Percentiles rank a stretch among this genome's conserved stretches.
phyloP scores from a whole-genome alignment of 208 protist genomes.

The Acanthamoeba lenticulata region DNA sequence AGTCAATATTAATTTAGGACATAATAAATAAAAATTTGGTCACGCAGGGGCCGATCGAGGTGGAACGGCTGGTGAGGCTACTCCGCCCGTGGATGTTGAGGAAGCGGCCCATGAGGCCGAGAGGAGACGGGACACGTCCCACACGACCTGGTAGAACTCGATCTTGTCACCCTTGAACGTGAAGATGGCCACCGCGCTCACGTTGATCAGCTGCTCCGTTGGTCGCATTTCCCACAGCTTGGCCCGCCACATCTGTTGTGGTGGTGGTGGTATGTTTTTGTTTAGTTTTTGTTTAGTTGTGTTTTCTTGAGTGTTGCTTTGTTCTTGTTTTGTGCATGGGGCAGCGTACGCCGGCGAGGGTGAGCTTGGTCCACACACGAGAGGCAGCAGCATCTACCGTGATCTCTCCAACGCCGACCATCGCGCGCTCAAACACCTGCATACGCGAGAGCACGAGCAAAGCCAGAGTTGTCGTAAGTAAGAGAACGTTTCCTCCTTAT shows the following conservation, averaged over 20 bases:
- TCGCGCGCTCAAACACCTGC: neutral
- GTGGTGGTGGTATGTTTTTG: too few relatives aligned
- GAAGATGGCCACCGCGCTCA: neutral
- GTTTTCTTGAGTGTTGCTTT: too few relatives aligned
- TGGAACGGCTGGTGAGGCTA: neutral
- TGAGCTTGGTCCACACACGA: neutral
- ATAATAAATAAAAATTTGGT: neutral
- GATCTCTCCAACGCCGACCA: neutral
- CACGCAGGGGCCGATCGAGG: neutral
- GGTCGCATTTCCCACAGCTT: neutral
- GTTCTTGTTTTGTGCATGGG: too few relatives aligned
- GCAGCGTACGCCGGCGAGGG: neutral
- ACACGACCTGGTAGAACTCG: neutral
- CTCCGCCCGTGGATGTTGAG: neutral
- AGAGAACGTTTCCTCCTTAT: too few relatives aligned
- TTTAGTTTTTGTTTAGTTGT: too few relatives aligned
- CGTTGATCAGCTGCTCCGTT: neutral
- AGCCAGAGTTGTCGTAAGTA: too few relatives aligned
- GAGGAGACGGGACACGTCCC: neutral
- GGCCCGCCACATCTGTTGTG: neutral
- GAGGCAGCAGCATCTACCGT: neutral
- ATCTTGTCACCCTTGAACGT: conserved; percentile 6
- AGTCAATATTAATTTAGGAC: neutral
- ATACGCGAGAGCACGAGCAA: too few relatives aligned
- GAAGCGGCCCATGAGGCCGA: neutral